Base-by-base conservation (phyloP, 768 basidiomycete species). In the Phallus indusiatus region DNA sequence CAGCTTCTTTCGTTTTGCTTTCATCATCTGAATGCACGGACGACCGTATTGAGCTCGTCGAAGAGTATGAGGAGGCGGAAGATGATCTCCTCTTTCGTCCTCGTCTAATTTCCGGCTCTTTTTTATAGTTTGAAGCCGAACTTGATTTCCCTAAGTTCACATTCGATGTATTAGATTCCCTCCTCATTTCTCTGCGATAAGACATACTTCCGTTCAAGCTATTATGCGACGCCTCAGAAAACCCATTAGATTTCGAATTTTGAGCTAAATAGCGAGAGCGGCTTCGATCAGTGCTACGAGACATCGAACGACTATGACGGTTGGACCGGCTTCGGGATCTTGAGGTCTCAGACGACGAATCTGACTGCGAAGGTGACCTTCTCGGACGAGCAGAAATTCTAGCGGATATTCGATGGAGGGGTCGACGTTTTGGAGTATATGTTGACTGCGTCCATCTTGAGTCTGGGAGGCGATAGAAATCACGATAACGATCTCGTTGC, bases 331-430 rank as follows among this genome's bases (percentile, higher is more conserved):
- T 22, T 16, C 22, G 22, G 22, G 21, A 22, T 4, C 50, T 4
- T 16, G 21, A 34, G 11, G 33, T 51, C 20, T 22, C 22, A 8
- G 50, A 34, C 4, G 22, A 22, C 18, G 50, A 22, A 2, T 48
- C 50, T 14, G 20, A 51, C 17, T 47, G 57, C 1, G 57, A 59
- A 11, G 57, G 33, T 14, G 48, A 51, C 21, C 57, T 48, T 36
- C 52, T 52, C 6, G 57, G 57, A 51, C 48, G 57, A 11, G 57
- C 57, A 34, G 57, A 59, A 28, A 53, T 59, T 20, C 50, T 24
- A 16, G 57, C 57, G 22, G 57, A 59, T 37, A 51, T 35, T 12
- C 57, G 57, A 34, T 59, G 50, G 18, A 37, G 50, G 14, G 28
- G 57, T 35, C 57, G 48, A 59, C 50, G 57, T 8, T 22, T 35